phyloP scores from a whole-genome alignment of 495 filamentous ascomycete species.

The Jackrogersella minutella region DNA sequence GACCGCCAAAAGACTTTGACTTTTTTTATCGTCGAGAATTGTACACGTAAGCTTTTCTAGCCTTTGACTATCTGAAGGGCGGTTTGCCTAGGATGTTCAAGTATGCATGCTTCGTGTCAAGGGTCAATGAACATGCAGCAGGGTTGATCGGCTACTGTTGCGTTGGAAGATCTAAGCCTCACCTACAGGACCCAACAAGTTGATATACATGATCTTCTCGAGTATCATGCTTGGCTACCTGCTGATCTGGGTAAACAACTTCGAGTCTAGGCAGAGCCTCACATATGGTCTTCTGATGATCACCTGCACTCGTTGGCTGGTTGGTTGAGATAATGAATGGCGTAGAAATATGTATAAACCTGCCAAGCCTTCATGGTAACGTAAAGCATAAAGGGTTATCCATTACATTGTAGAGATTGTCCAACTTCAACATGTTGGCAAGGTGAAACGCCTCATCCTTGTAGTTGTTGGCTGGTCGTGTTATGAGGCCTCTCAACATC shows the following conservation, averaged over 20 bases:
- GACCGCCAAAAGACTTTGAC: conserved; percentile 3
- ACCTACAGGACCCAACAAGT: neutral
- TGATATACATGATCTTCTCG: neutral
- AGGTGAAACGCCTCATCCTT: too few species aligned
- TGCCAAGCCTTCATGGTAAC: too few species aligned
- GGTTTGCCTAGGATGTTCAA: neutral
- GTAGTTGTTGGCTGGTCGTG: too few species aligned
- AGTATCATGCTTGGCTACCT: neutral
- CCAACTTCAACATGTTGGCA: too few species aligned
- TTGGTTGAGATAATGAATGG: neutral
- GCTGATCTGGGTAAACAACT: too few species aligned
- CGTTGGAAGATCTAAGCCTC: conserved; percentile 1
- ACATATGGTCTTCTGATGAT: too few species aligned
- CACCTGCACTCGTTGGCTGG: neutral
- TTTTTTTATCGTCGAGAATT: neutral
- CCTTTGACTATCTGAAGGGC: neutral
- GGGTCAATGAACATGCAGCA: neutral
- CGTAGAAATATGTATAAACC: too few species aligned
- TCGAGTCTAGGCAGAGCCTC: too few species aligned
- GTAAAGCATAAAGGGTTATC: too few species aligned
- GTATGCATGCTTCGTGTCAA: neutral
- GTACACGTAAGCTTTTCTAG: neutral
- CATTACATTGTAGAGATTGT: too few species aligned
- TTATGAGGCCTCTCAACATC: too few species aligned
- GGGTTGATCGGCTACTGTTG: neutral